Percentiles rank a stretch among this genome's conserved stretches.
These are phyloP conservation scores for Ceratocystis huliohia DNA, from an alignment of 2,329 filamentous ascomycete genomes.

Conservation along the genomic window DNA sequence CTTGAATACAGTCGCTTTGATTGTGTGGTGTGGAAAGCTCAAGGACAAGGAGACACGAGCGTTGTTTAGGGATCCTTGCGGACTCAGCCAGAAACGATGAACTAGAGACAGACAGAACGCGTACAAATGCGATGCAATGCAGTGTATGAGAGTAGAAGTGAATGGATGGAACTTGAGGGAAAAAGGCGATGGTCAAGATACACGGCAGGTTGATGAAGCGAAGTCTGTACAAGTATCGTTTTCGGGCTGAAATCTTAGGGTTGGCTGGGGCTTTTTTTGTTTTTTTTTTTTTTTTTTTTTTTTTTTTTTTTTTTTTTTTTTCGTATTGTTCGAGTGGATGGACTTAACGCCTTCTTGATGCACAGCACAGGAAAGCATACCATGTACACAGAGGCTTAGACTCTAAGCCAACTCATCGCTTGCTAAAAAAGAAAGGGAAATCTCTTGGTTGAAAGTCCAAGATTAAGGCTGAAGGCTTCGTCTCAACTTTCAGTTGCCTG, in stretches of 20 bases:
- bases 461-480: not conserved
- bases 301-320: not conserved
- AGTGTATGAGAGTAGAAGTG: not conserved
- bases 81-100: not conserved
- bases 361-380: too few species aligned
- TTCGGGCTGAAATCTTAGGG: not conserved
- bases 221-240: not conserved
- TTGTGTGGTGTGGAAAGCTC: not conserved
- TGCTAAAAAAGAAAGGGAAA: not conserved
- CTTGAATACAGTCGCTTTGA: not conserved
- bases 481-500: not conserved
- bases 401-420: too few species aligned
- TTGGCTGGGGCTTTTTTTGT: too few species aligned
- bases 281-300: too few species aligned
- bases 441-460: not conserved
- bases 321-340: not conserved
- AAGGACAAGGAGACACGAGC: not conserved
- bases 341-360: too few species aligned
- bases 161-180: not conserved
- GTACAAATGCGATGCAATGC: conserved; percentile 5
- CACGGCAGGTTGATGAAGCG: conserved; percentile 2
- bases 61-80: conserved; percentile 1
- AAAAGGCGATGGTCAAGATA: conserved; percentile 10
- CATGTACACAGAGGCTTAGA: too few species aligned
- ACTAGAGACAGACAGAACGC: not conserved